These are phyloP conservation scores for Cicer arietinum DNA, from an alignment of 306 rosid genomes.

Conservation along the genomic window DNA sequence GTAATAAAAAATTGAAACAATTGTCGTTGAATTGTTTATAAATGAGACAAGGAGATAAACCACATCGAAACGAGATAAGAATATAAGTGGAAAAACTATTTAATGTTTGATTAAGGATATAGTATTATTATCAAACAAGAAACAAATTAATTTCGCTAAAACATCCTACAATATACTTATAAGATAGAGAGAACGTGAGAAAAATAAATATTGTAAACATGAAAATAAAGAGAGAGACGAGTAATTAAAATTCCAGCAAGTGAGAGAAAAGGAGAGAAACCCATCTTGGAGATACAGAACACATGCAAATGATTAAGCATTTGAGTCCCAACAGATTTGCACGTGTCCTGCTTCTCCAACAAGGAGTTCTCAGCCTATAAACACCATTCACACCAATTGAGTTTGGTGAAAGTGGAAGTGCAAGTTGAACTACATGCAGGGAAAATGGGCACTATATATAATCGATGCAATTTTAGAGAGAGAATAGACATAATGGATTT, in stretches of 20 bases:
- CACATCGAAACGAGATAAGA: too few species aligned
- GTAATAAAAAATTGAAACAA: too few species aligned
- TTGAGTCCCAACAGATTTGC: constrained; percentile 53
- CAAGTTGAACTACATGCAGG: constrained; percentile 25
- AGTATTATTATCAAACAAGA: too few species aligned
- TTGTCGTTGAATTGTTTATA: too few species aligned
- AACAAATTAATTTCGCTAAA: too few species aligned
- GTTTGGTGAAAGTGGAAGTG: constrained; percentile 33
- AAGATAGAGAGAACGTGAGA: too few species aligned
- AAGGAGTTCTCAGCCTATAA: constrained; percentile 67
- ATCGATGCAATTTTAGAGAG: constrained; percentile 45
- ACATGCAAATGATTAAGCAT: constrained; percentile 63
- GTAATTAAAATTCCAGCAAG: not conserved
- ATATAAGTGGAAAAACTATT: too few species aligned
- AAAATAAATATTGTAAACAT: too few species aligned
- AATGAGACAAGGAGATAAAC: too few species aligned
- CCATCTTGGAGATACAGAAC: constrained; percentile 92
- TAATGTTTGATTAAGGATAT: too few species aligned
- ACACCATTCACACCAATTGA: constrained; percentile 1
- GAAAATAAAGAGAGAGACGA: too few species aligned
- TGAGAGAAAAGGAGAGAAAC: constrained; percentile 49
- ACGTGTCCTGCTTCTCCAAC: constrained; percentile 99
- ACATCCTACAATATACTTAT: too few species aligned
- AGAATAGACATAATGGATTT: not conserved
- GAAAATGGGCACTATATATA: constrained; percentile 54